Base-by-base conservation (phyloP, 768 basidiomycete genomes). In the Cystobasidiopsis lactophilus region DNA sequence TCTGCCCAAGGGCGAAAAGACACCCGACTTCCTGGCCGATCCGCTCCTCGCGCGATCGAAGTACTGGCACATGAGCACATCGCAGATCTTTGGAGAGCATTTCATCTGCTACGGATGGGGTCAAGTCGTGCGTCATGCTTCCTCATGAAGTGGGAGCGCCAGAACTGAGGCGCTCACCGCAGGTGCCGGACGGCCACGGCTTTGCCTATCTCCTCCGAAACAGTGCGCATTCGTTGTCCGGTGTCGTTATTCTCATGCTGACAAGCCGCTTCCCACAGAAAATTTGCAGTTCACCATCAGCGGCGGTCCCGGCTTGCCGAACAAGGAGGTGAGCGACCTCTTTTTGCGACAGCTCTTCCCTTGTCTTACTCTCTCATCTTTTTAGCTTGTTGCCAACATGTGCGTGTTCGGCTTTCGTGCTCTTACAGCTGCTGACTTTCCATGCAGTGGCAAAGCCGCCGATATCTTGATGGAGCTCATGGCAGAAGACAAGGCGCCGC, bases 71-170 rank as follows among this genome's bases (percentile, higher is more conserved):
- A 69, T 98, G 59, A 82, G 79, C 38, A 98, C 93, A 19, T 81
- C 78, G 57, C 83, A 93, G 66, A 69, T 96, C 55, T 79, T 78
- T 47, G 79, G 76, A 40, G 72, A 71, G 47, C 86, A 74, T 66
- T 70, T 98, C 30, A 83, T 88, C 60, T 86, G 85, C 21, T 96
- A 91, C 89, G 93, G 93, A 11, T 95, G 95, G 64, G 88, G 88
- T 7, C 85, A 91, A 74, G 83, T 49, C n/a, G 18, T 18, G 11
- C 40, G n/a, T n/a, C n/a, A n/a, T n/a, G n/a, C 21, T 3, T 58
- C 53, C 24, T 59, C 38, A 7, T 54, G 40, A 5, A 50, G 50
- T 55, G 50, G 40, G 53, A 19, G 14, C 16, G 16, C 38, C 38
- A 21, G 5, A 45, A 13, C 23, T 5, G 13, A 11, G 41, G 23